These are phyloP conservation scores for Magnolia kwangsiensis DNA, from an alignment of 164 flowering plant genomes.

Conservation along the genomic window DNA sequence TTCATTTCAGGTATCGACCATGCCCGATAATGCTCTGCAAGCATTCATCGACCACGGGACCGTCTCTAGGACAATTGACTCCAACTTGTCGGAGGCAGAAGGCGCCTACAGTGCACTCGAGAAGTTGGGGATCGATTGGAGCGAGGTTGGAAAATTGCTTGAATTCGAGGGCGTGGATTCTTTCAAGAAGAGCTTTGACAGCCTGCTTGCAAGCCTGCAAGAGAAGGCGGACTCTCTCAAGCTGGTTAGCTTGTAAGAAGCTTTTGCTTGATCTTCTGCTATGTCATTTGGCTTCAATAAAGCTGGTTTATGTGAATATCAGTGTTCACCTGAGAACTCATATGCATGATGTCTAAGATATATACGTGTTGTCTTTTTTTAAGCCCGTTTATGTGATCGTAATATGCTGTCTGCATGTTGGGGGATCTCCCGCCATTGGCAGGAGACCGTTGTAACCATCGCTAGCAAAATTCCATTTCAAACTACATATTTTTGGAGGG, in stretches of 20 bases:
- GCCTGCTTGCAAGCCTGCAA: constrained; percentile 76
- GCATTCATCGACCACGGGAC: constrained; percentile 88
- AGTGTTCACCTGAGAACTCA: no score
- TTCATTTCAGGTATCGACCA: constrained; percentile 78
- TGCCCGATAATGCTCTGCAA: constrained; percentile 97
- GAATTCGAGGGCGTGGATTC: constrained; percentile 91
- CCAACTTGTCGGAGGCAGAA: constrained; percentile 81
- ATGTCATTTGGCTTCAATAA: not conserved
- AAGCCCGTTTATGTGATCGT: no score
- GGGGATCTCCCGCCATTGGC: no score
- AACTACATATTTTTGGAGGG: no score
- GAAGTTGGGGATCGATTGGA: constrained; percentile 92
- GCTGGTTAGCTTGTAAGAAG: constrained; percentile 47
- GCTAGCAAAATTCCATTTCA: no score
- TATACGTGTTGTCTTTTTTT: no score
- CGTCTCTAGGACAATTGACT: constrained; percentile 86
- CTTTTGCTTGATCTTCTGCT: not conserved
- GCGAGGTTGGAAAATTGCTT: constrained; percentile 68
- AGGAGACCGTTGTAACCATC: no score
- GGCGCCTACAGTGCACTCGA: constrained; percentile 88
- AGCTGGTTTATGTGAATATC: not conserved
- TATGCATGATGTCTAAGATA: no score
- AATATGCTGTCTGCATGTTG: no score
- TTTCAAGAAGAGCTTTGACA: constrained; percentile 92
- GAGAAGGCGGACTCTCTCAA: constrained; percentile 89